Conservation (phyloP, 2,329 filamentous ascomycete genomes). For the Gliomastix tumulicola region DNA sequence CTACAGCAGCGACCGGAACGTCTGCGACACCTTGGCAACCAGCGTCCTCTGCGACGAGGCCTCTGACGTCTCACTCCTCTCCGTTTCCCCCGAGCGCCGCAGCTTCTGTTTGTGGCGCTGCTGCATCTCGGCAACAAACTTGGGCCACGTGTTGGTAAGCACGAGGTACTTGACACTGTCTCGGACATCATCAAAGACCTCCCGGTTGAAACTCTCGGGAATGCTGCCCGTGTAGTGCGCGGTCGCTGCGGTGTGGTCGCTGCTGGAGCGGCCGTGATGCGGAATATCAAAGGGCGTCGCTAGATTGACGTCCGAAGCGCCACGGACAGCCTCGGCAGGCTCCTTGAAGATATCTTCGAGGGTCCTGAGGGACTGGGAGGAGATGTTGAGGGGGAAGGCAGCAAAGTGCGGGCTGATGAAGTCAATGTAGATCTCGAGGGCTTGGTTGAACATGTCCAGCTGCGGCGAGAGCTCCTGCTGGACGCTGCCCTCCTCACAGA, state of each 20-base stretch:
- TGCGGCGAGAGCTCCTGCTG: conserved; percentile 14
- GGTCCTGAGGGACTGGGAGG: conserved; percentile 44
- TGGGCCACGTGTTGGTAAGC: conserved; percentile 62
- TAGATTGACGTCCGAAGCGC: conserved; percentile 21
- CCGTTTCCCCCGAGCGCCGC: no score
- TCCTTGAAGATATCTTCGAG: conserved; percentile 51
- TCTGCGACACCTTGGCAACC: no score
- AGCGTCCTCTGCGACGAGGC: no score
- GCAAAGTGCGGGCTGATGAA: conserved; percentile 56
- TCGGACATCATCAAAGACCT: conserved; percentile 52
- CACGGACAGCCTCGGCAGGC: conserved; percentile 38
- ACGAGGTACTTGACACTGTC: conserved; percentile 58
- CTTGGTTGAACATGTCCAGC: conserved; percentile 41
- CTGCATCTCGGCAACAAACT: conserved; percentile 22
- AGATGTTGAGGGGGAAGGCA: conserved; percentile 61
- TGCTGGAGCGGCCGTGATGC: neutral
- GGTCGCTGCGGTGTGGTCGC: neutral
- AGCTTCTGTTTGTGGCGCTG: no score
- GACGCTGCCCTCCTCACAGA: conserved; percentile 1
- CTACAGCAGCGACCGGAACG: no score
- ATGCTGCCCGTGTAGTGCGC: conserved; percentile 30
- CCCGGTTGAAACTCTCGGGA: conserved; percentile 37
- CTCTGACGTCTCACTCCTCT: no score
- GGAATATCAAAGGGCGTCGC: conserved; percentile 34
- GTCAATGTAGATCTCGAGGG: conserved; percentile 52